Percentiles rank a stretch among this genome's conserved stretches.
These are phyloP conservation scores for Neofusicoccum laricinum DNA, from an alignment of 2,329 filamentous ascomycete species.

Conservation along the genomic window DNA sequence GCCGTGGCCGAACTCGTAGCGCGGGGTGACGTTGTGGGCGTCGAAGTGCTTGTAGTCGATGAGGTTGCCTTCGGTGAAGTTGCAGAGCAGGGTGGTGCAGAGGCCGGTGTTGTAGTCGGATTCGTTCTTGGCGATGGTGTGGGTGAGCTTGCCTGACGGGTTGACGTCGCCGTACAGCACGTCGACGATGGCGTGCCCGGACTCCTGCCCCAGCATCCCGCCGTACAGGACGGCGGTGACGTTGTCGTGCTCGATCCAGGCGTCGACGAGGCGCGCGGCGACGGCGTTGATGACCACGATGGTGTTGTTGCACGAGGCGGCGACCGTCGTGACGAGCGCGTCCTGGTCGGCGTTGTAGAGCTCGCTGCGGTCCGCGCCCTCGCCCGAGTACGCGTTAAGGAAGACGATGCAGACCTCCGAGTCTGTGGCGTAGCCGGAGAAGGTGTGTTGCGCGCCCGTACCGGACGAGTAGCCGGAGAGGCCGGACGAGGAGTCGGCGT, in stretches of 20 bases:
- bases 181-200: conserved; percentile 75
- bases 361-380: conserved; percentile 16
- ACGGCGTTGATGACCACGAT: conserved; percentile 59
- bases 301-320: conserved; percentile 61
- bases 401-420: conserved; percentile 16
- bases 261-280: conserved; percentile 14
- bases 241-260: conserved; percentile 17
- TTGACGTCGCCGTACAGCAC: conserved; percentile 77
- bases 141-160: conserved; percentile 77
- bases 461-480: conserved; percentile 2
- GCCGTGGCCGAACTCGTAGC: conserved; percentile 21
- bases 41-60: conserved; percentile 48
- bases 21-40: conserved; percentile 38
- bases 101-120: conserved; percentile 57
- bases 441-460: conserved; percentile 12
- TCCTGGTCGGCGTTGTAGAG: conserved; percentile 23
- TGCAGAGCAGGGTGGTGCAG: conserved; percentile 2
- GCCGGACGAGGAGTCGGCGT: background rate
- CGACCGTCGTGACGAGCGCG: conserved; percentile 71
- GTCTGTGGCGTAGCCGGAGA: conserved; percentile 16
- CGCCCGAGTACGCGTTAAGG: conserved; percentile 16
- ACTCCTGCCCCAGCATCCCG: conserved; percentile 50
- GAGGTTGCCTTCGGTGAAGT: conserved; percentile 41
- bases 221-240: conserved; percentile 15
- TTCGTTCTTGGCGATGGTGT: conserved; percentile 73